Percentiles rank a stretch among this genome's conserved stretches.
phyloP scores from a whole-genome alignment of 1,284 basidiomycete genomes.

The Fistulina hepatica region DNA sequence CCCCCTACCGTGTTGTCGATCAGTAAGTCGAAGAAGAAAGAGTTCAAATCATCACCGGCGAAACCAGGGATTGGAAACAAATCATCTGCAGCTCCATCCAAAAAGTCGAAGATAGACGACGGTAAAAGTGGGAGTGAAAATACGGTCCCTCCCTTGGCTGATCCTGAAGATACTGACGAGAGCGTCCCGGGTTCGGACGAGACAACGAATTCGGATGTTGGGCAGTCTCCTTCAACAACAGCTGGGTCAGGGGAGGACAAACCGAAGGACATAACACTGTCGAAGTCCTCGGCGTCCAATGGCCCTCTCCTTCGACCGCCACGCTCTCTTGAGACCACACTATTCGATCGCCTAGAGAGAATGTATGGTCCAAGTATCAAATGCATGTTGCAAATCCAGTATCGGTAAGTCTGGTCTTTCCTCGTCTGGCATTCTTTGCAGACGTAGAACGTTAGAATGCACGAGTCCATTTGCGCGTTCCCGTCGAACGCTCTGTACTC shows the following conservation, averaged over 20 bases:
- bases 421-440: not conserved
- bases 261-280: conserved; percentile 3
- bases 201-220: conserved; percentile 4
- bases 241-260: no score
- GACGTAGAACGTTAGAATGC: conserved; percentile 53
- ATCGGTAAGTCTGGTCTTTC: conserved; percentile 45
- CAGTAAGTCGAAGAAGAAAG: conserved; percentile 25
- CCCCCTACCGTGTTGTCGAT: conserved; percentile 84
- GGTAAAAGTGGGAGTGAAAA: conserved; percentile 10
- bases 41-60: no score
- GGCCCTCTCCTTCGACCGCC: conserved; percentile 45
- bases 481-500: conserved; percentile 80
- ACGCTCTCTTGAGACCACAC: conserved; percentile 72
- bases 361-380: conserved; percentile 83
- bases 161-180: conserved; percentile 1
- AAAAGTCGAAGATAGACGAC: conserved; percentile 11
- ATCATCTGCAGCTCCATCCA: conserved; percentile 10
- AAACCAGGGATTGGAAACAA: conserved; percentile 8
- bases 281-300: not conserved
- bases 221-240: conserved; percentile 1
- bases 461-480: conserved; percentile 75
- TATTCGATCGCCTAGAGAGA: conserved; percentile 84
- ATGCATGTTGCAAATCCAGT: conserved; percentile 78
- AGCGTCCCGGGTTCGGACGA: conserved; percentile 11
- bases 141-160: conserved; percentile 7